These are phyloP conservation scores for Alternaria novae-zelandiae DNA, from an alignment of 2,329 filamentous ascomycete species.

Conservation along the genomic window DNA sequence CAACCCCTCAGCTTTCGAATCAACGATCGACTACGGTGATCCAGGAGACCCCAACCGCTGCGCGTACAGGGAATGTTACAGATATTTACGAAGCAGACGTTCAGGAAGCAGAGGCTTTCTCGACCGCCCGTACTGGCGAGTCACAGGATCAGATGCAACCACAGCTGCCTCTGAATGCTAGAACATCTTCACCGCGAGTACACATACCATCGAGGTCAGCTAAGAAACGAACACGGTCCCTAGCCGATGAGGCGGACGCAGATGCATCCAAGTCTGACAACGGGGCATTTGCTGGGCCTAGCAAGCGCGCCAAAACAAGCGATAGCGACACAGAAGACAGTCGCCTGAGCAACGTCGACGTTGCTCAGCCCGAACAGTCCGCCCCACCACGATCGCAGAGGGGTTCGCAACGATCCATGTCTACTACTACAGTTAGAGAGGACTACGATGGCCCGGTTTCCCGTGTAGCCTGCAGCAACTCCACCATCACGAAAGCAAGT, in stretches of 20 bases:
- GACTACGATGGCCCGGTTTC: constrained; percentile 35
- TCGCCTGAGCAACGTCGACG: constrained; percentile 11
- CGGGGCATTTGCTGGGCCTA: not conserved
- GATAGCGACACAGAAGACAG: constrained; percentile 16
- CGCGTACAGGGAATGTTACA: constrained; percentile 15
- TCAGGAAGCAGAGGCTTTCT: constrained; percentile 11
- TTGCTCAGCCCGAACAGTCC: constrained; percentile 3
- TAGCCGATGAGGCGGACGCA: not conserved
- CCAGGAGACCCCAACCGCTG: constrained; percentile 41
- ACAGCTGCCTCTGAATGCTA: not conserved
- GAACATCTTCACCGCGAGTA: constrained; percentile 10
- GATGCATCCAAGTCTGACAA: not conserved
- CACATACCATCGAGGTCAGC: constrained; percentile 7
- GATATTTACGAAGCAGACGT: constrained; percentile 1
- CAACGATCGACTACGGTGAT: constrained; percentile 34
- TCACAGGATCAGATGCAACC: constrained; percentile 4
- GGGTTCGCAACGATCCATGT: constrained; percentile 25
- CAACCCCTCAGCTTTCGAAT: constrained; percentile 33
- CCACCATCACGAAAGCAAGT: constrained; percentile 29
- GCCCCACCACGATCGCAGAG: constrained; percentile 24
- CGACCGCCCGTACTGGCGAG: constrained; percentile 25
- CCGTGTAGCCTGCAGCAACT: constrained; percentile 45
- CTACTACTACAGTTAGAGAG: constrained; percentile 3
- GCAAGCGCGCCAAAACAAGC: constrained; percentile 26
- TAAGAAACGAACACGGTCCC: constrained; percentile 22